A percentile compares a stretch with the other conserved stretches of the same genome.
These are phyloP conservation scores for Acidiella bohemica DNA, from an alignment of 495 filamentous ascomycete genomes.

Conservation along the genomic window DNA sequence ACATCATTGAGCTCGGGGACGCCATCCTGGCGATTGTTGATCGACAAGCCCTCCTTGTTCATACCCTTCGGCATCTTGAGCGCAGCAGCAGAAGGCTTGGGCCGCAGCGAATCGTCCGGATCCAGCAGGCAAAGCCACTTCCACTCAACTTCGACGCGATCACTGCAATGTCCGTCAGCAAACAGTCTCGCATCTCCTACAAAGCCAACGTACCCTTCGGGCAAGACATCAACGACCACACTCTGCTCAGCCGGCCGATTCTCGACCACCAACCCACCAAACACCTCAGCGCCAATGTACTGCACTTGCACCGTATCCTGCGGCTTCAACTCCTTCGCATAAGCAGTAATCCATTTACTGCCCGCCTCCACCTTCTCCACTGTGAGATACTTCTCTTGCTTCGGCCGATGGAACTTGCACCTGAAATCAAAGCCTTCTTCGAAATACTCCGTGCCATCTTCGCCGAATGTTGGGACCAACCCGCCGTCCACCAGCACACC, in stretches of 20 bases:
- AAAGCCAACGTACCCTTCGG: slow-evolving; percentile 58
- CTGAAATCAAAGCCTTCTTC: slow-evolving; percentile 79
- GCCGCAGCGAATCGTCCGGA: slow-evolving; percentile 48
- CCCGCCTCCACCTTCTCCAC: slow-evolving; percentile 49
- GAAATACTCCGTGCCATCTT: slow-evolving; percentile 84
- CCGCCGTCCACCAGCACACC: slow-evolving; percentile 84
- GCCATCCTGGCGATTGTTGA: slow-evolving; percentile 34
- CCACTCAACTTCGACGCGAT: slow-evolving; percentile 59
- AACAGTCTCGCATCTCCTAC: background rate
- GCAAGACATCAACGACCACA: slow-evolving; percentile 70
- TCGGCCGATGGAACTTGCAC: slow-evolving; percentile 85
- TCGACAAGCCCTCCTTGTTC: slow-evolving; percentile 23
- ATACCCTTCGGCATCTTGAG: slow-evolving; percentile 47
- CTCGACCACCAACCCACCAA: slow-evolving; percentile 77
- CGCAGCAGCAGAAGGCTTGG: slow-evolving; percentile 49
- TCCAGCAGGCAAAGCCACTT: slow-evolving; percentile 61
- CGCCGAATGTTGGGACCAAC: slow-evolving; percentile 70
- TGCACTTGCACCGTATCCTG: slow-evolving; percentile 82
- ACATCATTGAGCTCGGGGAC: slow-evolving; percentile 43
- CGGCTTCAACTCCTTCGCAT: slow-evolving; percentile 51
- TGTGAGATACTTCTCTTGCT: slow-evolving; percentile 58
- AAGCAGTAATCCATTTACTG: slow-evolving; percentile 53
- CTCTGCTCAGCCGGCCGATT: slow-evolving; percentile 65
- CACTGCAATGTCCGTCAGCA: slow-evolving; percentile 34
- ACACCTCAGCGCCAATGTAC: slow-evolving; percentile 70